A percentile compares a stretch with the other conserved stretches of the same genome.
Conservation (phyloP, 2,329 filamentous ascomycete genomes). For the Pezicula rhizophila region DNA sequence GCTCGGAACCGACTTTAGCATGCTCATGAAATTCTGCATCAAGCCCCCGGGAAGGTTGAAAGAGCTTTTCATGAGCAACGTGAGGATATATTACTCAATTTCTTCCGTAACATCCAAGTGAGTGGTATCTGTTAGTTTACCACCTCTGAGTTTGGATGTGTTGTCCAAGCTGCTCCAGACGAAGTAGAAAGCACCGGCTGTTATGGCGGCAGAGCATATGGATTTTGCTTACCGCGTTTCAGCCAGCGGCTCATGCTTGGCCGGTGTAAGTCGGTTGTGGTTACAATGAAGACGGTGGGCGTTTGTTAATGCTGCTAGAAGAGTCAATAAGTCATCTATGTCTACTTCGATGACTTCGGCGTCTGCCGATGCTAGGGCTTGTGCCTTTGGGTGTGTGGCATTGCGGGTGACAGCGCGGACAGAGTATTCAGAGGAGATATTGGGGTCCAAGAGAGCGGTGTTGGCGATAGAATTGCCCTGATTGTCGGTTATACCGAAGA, state of each 20-base stretch:
- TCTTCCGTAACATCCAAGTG: slow-evolving; percentile 28
- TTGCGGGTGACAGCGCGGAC: slow-evolving; percentile 17
- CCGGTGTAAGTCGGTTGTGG: slow-evolving; percentile 34
- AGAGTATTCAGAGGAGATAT: slow-evolving; percentile 6
- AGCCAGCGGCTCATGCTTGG: not conserved
- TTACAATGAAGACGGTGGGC: slow-evolving; percentile 43
- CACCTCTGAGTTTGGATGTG: slow-evolving; percentile 28
- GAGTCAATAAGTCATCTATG: slow-evolving; percentile 29
- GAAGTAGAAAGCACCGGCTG: slow-evolving; percentile 33
- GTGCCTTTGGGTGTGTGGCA: slow-evolving; percentile 17
- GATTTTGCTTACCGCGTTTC: slow-evolving; percentile 29
- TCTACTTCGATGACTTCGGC: slow-evolving; percentile 36
- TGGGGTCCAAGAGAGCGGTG: slow-evolving; percentile 5
- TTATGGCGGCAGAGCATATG: slow-evolving; percentile 34
- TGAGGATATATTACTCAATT: slow-evolving; percentile 30
- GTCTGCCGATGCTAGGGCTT: slow-evolving; percentile 31
- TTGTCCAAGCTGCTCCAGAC: slow-evolving; percentile 36
- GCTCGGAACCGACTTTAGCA: not conserved
- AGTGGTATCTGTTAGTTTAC: slow-evolving; percentile 29
- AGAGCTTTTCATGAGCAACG: slow-evolving; percentile 34
- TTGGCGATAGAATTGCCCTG: slow-evolving; percentile 17
- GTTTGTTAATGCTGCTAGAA: slow-evolving; percentile 36
- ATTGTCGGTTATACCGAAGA: not conserved
- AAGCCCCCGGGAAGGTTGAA: slow-evolving; percentile 42
- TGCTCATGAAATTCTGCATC: slow-evolving; percentile 26